phyloP scores from a whole-genome alignment of 257 asterid genomes.

The Ocimum tenuiflorum region DNA sequence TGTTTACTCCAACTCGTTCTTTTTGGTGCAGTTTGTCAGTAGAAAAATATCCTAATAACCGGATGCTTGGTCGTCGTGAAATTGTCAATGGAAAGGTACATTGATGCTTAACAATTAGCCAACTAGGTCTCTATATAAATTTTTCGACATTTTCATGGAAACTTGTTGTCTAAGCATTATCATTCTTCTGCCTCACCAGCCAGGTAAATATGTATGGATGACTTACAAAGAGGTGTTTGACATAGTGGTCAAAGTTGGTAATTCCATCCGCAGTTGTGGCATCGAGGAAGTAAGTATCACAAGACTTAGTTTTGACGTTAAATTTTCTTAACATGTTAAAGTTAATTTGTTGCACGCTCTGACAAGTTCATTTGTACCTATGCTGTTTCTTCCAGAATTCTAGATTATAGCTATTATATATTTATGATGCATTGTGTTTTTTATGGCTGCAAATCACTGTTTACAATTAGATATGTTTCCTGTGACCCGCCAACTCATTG shows the following conservation, averaged over 20 bases:
- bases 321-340: neutral
- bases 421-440: slow-evolving; percentile 4
- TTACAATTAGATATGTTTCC: neutral
- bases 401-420: slow-evolving; percentile 8
- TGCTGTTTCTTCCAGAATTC: neutral
- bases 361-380: neutral
- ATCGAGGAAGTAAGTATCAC: slow-evolving; percentile 55
- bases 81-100: slow-evolving; percentile 66
- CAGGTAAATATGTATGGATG: slow-evolving; percentile 78
- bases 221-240: slow-evolving; percentile 80
- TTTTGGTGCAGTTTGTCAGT: slow-evolving; percentile 60
- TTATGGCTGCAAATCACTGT: neutral
- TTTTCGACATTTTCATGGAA: neutral
- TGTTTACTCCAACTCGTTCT: slow-evolving; percentile 9
- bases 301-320: slow-evolving; percentile 7
- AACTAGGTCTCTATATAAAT: slow-evolving; percentile 3
- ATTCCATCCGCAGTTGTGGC: slow-evolving; percentile 74
- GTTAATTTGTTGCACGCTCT: neutral
- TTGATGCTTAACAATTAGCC: neutral
- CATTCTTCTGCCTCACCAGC: slow-evolving; percentile 41
- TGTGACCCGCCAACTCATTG: neutral
- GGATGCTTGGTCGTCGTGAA: slow-evolving; percentile 87
- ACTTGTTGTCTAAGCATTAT: slow-evolving; percentile 16
- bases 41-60: slow-evolving; percentile 70
- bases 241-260: slow-evolving; percentile 68